A percentile compares a stretch with the other conserved stretches of the same genome.
These are phyloP conservation scores for Paraphaeosphaeria sporulosa DNA, from an alignment of 2,329 filamentous ascomycete species.

Conservation along the genomic window DNA sequence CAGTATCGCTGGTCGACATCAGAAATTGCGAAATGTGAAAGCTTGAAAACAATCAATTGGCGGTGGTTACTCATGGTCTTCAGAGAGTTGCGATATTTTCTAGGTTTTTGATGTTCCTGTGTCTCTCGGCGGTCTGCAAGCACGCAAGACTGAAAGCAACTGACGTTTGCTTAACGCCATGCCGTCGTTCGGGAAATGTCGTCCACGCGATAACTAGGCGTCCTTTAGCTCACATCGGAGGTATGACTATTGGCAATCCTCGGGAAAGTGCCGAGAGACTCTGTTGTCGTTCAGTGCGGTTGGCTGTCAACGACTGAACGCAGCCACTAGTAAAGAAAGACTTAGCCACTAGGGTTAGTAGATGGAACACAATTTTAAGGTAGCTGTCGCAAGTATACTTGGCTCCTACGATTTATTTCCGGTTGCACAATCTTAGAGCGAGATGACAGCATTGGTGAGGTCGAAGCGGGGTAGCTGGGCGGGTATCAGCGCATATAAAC, in stretches of 20 bases:
- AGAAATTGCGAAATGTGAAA: neutral
- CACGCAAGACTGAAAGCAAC: neutral
- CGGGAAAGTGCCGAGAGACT: neutral
- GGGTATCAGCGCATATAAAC: slow-evolving; percentile 5
- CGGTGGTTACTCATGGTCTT: neutral
- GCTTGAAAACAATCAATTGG: neutral
- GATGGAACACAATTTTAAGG: neutral
- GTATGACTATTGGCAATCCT: neutral
- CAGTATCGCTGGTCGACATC: neutral
- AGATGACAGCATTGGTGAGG: slow-evolving; percentile 17
- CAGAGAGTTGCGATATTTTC: neutral
- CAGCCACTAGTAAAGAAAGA: neutral
- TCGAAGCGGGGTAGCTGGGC: slow-evolving; percentile 13
- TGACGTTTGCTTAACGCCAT: neutral
- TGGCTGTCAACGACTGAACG: neutral
- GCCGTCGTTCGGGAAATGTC: neutral
- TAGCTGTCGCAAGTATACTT: neutral
- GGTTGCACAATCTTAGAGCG: slow-evolving; percentile 22
- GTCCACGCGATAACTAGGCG: neutral
- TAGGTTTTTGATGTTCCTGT: neutral
- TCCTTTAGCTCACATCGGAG: neutral
- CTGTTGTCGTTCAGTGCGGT: neutral
- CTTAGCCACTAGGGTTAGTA: neutral
- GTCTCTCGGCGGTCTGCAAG: neutral
- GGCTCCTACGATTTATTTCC: neutral